Evolutionary conservation across 139 green algal genomes (phyloP).

Genomic region (Chlamydomonas urium): DNA sequence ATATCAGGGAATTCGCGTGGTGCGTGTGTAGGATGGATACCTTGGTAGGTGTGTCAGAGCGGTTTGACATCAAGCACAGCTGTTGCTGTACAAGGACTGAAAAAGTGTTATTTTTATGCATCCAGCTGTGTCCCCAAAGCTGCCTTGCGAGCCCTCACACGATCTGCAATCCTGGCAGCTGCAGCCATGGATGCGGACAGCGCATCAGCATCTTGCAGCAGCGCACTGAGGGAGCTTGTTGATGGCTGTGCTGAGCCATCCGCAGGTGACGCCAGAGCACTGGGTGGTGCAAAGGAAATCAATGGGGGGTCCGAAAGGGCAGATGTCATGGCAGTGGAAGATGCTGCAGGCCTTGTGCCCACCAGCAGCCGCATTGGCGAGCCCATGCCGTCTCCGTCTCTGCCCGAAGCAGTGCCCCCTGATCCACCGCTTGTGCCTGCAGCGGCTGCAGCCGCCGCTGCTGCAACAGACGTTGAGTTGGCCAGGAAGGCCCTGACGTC

Average conservation of each 20-base stretch:
- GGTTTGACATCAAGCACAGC: no score
- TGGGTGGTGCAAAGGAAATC: not conserved
- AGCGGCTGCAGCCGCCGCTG: not conserved
- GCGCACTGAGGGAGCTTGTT: not conserved
- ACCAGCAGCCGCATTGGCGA: not conserved
- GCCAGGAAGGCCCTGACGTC: slow-evolving; percentile 7
- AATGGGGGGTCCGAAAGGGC: not conserved
- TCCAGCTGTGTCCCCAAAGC: no score
- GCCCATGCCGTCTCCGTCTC: not conserved
- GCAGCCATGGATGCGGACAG: slow-evolving; percentile 1
- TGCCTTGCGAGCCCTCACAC: not conserved
- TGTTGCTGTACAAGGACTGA: no score
- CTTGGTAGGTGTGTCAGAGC: no score
- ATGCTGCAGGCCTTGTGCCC: not conserved
- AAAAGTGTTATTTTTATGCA: no score
- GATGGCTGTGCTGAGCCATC: not conserved
- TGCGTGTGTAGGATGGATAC: no score
- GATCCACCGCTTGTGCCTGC: not conserved
- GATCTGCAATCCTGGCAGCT: not conserved
- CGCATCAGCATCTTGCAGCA: not conserved
- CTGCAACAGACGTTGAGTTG: slow-evolving; percentile 4
- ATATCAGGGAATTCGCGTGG: no score
- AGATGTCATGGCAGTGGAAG: not conserved
- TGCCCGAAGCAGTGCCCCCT: not conserved
- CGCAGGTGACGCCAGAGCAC: not conserved